phyloP scores from a whole-genome alignment of 371 early-diverging fungal genomes.

The Massospora cicadina region DNA sequence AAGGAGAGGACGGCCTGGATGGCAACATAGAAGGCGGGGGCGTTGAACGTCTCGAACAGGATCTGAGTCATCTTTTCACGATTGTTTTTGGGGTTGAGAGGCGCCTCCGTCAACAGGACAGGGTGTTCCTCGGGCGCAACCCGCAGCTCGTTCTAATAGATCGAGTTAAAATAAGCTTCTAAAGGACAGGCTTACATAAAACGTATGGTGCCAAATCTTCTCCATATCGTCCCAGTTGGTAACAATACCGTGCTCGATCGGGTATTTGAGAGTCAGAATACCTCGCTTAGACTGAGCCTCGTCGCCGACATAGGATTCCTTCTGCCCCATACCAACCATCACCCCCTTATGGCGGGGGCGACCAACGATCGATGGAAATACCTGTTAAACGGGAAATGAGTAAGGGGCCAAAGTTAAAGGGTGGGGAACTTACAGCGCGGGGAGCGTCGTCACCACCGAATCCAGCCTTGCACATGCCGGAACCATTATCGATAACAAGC shows the following conservation, averaged over 20 bases:
- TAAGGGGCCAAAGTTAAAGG: slow-evolving; percentile 1
- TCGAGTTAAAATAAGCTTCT: neutral
- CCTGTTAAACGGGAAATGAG: slow-evolving; percentile 23
- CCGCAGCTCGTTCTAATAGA: slow-evolving; percentile 60
- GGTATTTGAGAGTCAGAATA: slow-evolving; percentile 97
- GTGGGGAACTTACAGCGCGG: slow-evolving; percentile 69
- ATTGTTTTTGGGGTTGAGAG: slow-evolving; percentile 99
- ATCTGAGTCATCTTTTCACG: slow-evolving; percentile 99
- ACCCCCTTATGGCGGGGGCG: slow-evolving; percentile 99
- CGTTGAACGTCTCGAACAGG: slow-evolving; percentile 99
- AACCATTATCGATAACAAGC: slow-evolving; percentile 93
- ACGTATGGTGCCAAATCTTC: slow-evolving; percentile 99
- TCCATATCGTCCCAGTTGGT: slow-evolving; percentile 99
- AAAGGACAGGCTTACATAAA: slow-evolving; percentile 53
- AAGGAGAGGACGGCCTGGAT: slow-evolving; percentile 97
- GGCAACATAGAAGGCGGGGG: slow-evolving; percentile 97
- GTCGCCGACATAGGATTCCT: slow-evolving; percentile 99
- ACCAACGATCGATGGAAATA: slow-evolving; percentile 98
- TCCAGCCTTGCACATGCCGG: slow-evolving; percentile 99
- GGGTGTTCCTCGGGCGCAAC: slow-evolving; percentile 94
- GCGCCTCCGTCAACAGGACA: slow-evolving; percentile 97
- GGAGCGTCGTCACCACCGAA: slow-evolving; percentile 99
- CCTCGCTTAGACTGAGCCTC: slow-evolving; percentile 99
- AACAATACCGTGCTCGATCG: slow-evolving; percentile 99
- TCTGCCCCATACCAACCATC: slow-evolving; percentile 99